Percentiles rank a stretch among this genome's conserved stretches.
Evolutionary conservation across 768 basidiomycete species (phyloP).

Genomic region (Auriscalpium orientale): DNA sequence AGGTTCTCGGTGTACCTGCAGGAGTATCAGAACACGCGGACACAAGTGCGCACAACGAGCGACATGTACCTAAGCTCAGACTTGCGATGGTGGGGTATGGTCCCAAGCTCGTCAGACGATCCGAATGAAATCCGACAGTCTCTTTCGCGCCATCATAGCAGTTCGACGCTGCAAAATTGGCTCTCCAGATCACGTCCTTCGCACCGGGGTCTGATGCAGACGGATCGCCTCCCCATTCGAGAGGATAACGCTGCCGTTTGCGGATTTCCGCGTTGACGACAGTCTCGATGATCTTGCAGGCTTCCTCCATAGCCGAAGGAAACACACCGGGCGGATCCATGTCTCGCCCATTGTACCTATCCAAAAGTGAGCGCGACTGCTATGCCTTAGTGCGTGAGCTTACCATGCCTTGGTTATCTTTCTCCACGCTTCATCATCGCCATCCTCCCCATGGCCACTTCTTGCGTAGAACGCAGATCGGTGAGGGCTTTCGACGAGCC

Average conservation of each 20-base stretch:
- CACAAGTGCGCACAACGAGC: not conserved
- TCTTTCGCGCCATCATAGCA: conserved; percentile 79
- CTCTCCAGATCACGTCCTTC: conserved; percentile 45
- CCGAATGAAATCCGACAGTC: conserved; percentile 76
- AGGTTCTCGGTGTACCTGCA: conserved; percentile 54
- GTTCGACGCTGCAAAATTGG: conserved; percentile 82
- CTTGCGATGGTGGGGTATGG: conserved; percentile 85
- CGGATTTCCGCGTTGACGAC: conserved; percentile 66
- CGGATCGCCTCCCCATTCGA: conserved; percentile 53
- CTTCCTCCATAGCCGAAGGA: conserved; percentile 68
- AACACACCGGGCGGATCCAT: conserved; percentile 52
- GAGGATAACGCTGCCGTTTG: conserved; percentile 48
- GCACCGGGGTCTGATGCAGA: conserved; percentile 4
- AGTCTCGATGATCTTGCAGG: conserved; percentile 61
- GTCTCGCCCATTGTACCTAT: conserved; percentile 76
- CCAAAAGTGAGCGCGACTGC: not conserved
- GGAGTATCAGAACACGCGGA: not conserved
- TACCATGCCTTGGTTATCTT: conserved; percentile 75
- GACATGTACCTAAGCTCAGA: conserved; percentile 58
- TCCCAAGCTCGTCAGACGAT: conserved; percentile 74
- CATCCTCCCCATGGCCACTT: conserved; percentile 18
- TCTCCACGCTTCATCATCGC: conserved; percentile 48
- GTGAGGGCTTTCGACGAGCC: conserved; percentile 78
- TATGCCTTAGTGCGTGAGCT: conserved; percentile 4
- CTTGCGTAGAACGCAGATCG: conserved; percentile 72